These are phyloP conservation scores for Aureobasidium musti DNA, from an alignment of 2,329 filamentous ascomycete species.

Conservation along the genomic window DNA sequence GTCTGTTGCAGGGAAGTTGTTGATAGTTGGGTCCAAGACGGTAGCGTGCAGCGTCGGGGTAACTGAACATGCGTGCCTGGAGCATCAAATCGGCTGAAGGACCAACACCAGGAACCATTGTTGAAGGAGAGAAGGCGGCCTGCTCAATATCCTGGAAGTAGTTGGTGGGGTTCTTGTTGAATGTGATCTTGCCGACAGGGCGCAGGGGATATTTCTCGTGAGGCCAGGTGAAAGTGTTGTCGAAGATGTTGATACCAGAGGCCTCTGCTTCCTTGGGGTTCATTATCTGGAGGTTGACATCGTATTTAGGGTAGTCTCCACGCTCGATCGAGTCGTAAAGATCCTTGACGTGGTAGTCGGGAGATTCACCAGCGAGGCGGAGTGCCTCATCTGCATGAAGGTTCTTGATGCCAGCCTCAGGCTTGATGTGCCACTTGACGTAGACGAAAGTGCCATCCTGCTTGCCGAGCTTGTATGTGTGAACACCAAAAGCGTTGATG, in stretches of 20 bases:
- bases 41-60: slow-evolving; percentile 58
- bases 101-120: slow-evolving; percentile 64
- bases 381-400: slow-evolving; percentile 46
- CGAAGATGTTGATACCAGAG: slow-evolving; percentile 56
- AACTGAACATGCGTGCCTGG: slow-evolving; percentile 63
- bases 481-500: slow-evolving; percentile 52
- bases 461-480: slow-evolving; percentile 47
- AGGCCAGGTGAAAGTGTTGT: slow-evolving; percentile 60
- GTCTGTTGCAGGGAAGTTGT: slow-evolving; percentile 40
- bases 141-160: slow-evolving; percentile 72
- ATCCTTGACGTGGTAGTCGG: slow-evolving; percentile 45
- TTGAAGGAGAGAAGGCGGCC: slow-evolving; percentile 65
- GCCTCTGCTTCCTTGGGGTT: slow-evolving; percentile 53
- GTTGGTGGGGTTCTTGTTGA: slow-evolving; percentile 60
- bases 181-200: slow-evolving; percentile 53
- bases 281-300: slow-evolving; percentile 58
- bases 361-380: slow-evolving; percentile 42
- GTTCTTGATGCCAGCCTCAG: slow-evolving; percentile 51
- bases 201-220: slow-evolving; percentile 53
- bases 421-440: slow-evolving; percentile 54
- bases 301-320: slow-evolving; percentile 55
- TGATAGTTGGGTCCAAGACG: slow-evolving; percentile 54
- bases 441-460: slow-evolving; percentile 53
- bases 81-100: slow-evolving; percentile 65
- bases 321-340: slow-evolving; percentile 50